Conservation (phyloP, 2,329 filamentous ascomycete genomes). For the Ophiostoma ips region DNA sequence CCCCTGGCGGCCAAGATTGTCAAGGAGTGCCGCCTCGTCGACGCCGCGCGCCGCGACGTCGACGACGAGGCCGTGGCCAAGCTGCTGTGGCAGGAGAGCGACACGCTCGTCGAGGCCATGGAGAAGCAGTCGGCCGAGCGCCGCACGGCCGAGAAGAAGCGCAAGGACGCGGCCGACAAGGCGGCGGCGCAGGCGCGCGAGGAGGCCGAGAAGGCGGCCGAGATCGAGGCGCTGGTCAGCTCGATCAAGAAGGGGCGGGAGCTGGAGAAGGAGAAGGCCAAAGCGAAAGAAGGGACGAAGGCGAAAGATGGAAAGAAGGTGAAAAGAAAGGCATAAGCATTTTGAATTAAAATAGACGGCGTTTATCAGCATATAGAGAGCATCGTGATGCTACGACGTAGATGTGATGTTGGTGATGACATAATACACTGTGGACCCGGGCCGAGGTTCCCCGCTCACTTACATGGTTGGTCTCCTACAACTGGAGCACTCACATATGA, state of each 20-base stretch:
- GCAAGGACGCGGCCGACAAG: slow-evolving; percentile 5
- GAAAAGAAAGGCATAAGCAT: slow-evolving; percentile 1
- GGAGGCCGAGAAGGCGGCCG: slow-evolving; percentile 1
- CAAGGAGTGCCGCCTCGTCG: slow-evolving; percentile 76
- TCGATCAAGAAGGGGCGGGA: slow-evolving; percentile 31
- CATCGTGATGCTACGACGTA: no score
- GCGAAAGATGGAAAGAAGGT: slow-evolving; percentile 12
- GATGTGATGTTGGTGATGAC: no score
- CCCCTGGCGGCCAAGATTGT: slow-evolving; percentile 39
- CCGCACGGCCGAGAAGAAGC: slow-evolving; percentile 1
- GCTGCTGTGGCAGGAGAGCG: slow-evolving; percentile 79
- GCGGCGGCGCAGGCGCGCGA: slow-evolving; percentile 22
- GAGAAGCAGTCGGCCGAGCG: slow-evolving; percentile 65
- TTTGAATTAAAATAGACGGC: background rate
- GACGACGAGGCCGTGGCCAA: slow-evolving; percentile 68
- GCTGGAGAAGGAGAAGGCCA: slow-evolving; percentile 13
- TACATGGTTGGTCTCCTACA: no score
- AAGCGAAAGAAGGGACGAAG: background rate
- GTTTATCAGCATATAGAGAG: background rate
- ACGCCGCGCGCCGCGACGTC: slow-evolving; percentile 59
- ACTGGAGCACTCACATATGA: no score
- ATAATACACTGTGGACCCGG: no score
- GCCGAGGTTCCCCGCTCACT: no score
- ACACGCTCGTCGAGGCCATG: slow-evolving; percentile 64
- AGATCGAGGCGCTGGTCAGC: slow-evolving; percentile 27